Conservation (phyloP, 2,329 filamentous ascomycete genomes). For the Rhytidhysteron rufulum region DNA sequence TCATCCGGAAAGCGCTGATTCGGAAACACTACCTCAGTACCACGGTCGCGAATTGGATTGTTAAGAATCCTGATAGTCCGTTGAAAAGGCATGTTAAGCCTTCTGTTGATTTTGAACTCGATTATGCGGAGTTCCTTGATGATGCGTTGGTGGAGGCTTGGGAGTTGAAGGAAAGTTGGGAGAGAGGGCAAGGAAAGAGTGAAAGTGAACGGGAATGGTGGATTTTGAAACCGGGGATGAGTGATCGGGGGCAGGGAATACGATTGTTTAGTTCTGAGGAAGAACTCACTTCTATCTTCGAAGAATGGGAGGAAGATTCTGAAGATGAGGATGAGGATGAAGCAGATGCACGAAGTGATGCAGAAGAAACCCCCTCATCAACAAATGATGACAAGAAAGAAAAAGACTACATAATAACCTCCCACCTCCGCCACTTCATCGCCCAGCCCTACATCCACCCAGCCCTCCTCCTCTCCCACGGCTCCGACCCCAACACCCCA, state of each 20-base stretch:
- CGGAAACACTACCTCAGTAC: slow-evolving; percentile 89
- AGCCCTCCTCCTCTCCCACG: slow-evolving; percentile 65
- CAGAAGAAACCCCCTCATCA: slow-evolving; percentile 9
- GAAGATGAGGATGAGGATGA: slow-evolving; percentile 57
- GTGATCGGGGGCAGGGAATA: slow-evolving; percentile 91
- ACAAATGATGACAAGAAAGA: slow-evolving; percentile 23
- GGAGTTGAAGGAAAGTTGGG: slow-evolving; percentile 76
- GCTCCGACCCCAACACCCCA: slow-evolving; percentile 29
- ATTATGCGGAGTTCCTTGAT: slow-evolving; percentile 95
- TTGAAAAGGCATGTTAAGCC: slow-evolving; percentile 70
- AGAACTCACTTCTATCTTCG: slow-evolving; percentile 82
- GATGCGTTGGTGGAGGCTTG: slow-evolving; percentile 88
- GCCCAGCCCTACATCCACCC: slow-evolving; percentile 92
- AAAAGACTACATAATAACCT: slow-evolving; percentile 66
- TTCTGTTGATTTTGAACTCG: slow-evolving; percentile 84
- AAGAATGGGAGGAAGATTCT: slow-evolving; percentile 78
- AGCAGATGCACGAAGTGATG: slow-evolving; percentile 28
- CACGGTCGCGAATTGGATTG: slow-evolving; percentile 79
- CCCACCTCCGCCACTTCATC: slow-evolving; percentile 91
- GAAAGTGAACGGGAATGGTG: slow-evolving; percentile 69
- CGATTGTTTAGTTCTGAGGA: slow-evolving; percentile 80
- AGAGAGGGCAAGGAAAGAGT: slow-evolving; percentile 56
- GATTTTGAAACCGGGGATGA: slow-evolving; percentile 98
- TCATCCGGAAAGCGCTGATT: slow-evolving; percentile 94
- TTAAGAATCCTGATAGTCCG: slow-evolving; percentile 72